Base-by-base conservation (phyloP, 129 eudicot genomes). In the Escallonia herrerae region DNA sequence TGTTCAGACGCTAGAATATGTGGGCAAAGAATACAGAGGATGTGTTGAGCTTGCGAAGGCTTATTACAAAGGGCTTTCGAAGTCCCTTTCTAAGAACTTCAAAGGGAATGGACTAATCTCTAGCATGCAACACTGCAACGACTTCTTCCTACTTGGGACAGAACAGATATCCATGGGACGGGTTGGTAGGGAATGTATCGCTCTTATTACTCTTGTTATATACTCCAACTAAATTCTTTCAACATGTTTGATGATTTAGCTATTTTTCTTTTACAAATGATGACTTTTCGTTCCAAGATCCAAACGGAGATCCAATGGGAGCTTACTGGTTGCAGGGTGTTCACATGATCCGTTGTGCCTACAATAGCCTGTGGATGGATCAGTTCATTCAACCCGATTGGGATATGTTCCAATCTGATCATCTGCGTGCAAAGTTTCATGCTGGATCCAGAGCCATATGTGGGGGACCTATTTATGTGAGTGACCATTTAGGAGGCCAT, bases 261-360 rank as follows among this genome's bases (percentile, higher is more conserved):
- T 22, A 22, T 22, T 22, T 22, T 37, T 55, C 6, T n/a, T 22
- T 55, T 14, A 42, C 46, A 82, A 84, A 84, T 48, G 87, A 82
- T 82, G 87, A 82, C 64, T 82, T 82, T 54, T 82, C 84, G 87
- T 82, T 82, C 71, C 81, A 82, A 63, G 87, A 82, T 56, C 87
- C 87, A 2, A 74, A 74, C 68, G 87, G 87, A 11, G 84, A 82
- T 39, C 87, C 87, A 56, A 72, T 62, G 64, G 87, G 87, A 63
- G 84, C 75, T 39, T 82, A 74, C 60, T 82, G 87, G 87, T 56
- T 82, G 15, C 88, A 83, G 63, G 82, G 82, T 8, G 88, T 79
- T 10, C 88, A 83, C 43, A 79, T 83, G 84, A 76, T 79, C 60
- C 84, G 75, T 56, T 79, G 84, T 63, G 83, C 88, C 55, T 83